phyloP scores from a whole-genome alignment of 1,284 basidiomycete genomes.

The Sanghuangporus baumii region DNA sequence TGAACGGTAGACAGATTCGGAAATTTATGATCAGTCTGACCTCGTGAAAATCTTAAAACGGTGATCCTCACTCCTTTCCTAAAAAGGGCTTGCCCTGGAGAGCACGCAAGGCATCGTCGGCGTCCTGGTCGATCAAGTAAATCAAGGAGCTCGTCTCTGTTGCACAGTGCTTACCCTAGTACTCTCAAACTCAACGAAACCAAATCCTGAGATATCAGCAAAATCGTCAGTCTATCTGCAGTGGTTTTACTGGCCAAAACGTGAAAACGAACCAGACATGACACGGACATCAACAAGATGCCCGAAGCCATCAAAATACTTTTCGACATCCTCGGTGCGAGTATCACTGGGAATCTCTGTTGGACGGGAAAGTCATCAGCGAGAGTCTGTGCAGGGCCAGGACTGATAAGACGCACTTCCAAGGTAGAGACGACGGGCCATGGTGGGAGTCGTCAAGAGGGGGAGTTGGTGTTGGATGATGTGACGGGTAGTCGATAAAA shows the following conservation, averaged over 20 bases:
- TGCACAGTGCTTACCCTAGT: conserved; percentile 43
- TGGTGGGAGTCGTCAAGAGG: conserved; percentile 34
- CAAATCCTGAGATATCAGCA: conserved; percentile 56
- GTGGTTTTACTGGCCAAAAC: background rate
- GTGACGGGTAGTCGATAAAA: background rate
- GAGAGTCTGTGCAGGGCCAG: conserved; percentile 13
- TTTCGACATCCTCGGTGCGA: conserved; percentile 72
- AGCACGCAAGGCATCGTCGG: conserved; percentile 83
- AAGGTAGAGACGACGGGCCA: conserved; percentile 79
- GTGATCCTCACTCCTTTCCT: conserved; percentile 66
- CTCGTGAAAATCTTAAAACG: background rate
- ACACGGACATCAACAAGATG: conserved; percentile 86
- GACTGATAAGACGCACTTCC: conserved; percentile 51
- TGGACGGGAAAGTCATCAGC: background rate
- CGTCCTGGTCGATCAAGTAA: conserved; percentile 53
- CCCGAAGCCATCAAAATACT: conserved; percentile 85
- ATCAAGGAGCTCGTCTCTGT: background rate
- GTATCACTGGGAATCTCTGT: conserved; percentile 74
- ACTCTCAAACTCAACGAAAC: conserved; percentile 91
- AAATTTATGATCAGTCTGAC: background rate
- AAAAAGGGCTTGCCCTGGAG: conserved; percentile 86
- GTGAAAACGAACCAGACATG: conserved; percentile 70
- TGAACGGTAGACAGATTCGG: conserved; percentile 28
- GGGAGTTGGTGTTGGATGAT: conserved; percentile 25
- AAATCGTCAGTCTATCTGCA: background rate